Evolutionary conservation across 352 stramenopile species (phyloP).

Genomic region (Globisporangium paddicum): DNA sequence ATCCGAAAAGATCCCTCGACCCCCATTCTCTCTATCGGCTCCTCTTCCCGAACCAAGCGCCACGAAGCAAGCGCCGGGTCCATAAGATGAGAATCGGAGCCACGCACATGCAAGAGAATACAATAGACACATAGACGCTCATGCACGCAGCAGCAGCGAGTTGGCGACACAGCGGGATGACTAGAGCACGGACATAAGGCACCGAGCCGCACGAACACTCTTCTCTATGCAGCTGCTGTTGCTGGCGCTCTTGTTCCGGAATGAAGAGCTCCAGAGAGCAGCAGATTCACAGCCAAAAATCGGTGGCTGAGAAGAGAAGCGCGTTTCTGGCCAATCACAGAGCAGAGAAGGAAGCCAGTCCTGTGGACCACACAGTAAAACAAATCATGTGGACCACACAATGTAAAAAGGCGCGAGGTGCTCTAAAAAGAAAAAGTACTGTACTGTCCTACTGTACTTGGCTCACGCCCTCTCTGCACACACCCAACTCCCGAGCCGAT

Average conservation of each 20-base stretch:
- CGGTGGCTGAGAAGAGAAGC: neutral
- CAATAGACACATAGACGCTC: neutral
- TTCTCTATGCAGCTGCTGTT: neutral
- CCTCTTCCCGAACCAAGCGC: conserved; percentile 7
- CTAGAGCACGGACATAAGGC: too few species aligned
- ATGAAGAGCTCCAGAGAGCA: neutral
- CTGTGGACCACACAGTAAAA: neutral
- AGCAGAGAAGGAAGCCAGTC: neutral
- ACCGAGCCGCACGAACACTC: neutral
- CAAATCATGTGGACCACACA: neutral
- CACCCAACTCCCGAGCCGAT: too few species aligned
- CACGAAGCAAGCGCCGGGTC: conserved; percentile 4
- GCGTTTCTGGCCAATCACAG: neutral
- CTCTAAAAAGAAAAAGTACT: too few species aligned
- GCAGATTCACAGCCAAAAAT: neutral
- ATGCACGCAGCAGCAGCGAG: neutral
- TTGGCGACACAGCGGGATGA: too few species aligned
- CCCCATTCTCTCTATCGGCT: conserved; percentile 38
- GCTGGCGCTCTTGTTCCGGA: neutral
- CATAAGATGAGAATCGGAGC: conserved; percentile 3
- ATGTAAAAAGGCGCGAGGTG: too few species aligned
- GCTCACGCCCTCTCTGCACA: too few species aligned
- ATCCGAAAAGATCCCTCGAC: conserved; percentile 52
- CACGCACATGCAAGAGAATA: neutral
- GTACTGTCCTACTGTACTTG: too few species aligned